Conservation (phyloP, 2,329 filamentous ascomycete genomes). For the Leptoxyphium fumago region DNA sequence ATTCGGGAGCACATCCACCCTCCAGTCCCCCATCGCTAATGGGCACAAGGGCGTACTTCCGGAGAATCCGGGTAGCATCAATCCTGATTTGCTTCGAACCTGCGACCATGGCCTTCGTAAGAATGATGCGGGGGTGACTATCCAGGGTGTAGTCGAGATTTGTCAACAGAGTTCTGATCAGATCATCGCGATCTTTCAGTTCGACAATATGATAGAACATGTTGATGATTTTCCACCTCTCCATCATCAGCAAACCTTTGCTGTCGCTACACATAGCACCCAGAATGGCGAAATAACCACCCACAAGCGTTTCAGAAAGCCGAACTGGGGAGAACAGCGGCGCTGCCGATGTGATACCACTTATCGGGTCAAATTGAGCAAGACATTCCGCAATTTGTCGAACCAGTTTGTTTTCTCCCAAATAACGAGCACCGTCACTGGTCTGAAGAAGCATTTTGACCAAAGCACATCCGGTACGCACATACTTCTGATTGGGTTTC, state of each 20-base stretch:
- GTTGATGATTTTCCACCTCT: slow-evolving; percentile 95
- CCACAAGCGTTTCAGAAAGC: slow-evolving; percentile 72
- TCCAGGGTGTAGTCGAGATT: slow-evolving; percentile 81
- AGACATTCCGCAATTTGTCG: slow-evolving; percentile 91
- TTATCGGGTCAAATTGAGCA: slow-evolving; percentile 82
- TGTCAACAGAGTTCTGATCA: slow-evolving; percentile 74
- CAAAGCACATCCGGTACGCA: slow-evolving; percentile 75
- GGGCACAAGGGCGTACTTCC: slow-evolving; percentile 64
- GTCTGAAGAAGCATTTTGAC: slow-evolving; percentile 79
- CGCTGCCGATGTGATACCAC: slow-evolving; percentile 56
- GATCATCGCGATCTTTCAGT: slow-evolving; percentile 73
- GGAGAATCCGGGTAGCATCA: slow-evolving; percentile 69
- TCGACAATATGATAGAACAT: slow-evolving; percentile 99
- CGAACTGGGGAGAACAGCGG: slow-evolving; percentile 81
- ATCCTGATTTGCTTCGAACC: slow-evolving; percentile 85
- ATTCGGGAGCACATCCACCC: slow-evolving; percentile 60
- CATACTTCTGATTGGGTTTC: slow-evolving; percentile 84
- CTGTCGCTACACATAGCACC: slow-evolving; percentile 72
- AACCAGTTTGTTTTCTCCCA: slow-evolving; percentile 83
- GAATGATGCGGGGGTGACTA: slow-evolving; percentile 78
- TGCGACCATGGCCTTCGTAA: slow-evolving; percentile 86
- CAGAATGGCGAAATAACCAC: slow-evolving; percentile 87
- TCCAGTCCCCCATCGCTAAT: slow-evolving; percentile 26
- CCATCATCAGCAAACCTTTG: slow-evolving; percentile 75
- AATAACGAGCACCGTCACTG: slow-evolving; percentile 66